Evolutionary conservation across 1,284 basidiomycete species (phyloP), one percentile per base, ranked within the genome.

Genomic region (Puccinia horiana): DNA sequence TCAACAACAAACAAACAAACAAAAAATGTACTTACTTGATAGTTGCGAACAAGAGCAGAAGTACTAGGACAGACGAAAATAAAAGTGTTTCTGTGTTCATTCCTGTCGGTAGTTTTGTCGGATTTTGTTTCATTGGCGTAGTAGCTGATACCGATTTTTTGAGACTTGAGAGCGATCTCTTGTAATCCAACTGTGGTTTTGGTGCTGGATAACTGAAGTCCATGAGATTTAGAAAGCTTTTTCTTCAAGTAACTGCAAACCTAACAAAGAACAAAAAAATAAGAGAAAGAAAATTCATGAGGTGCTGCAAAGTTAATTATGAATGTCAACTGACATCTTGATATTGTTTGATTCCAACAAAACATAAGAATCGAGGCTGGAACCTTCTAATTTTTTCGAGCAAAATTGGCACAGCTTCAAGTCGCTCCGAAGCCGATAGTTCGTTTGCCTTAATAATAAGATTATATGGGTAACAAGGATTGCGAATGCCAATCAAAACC

Each of bases 51-150:
- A 26, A 73, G 29, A 8, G 47, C 70, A 35, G 70, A 73, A 73
- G 70, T 73, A 23, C 70, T 73, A 44, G 70, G 70, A 54, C 44
- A 49, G 16, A 73, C 49, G 32, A 73, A 73, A 73, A 54, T 23
- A 32, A 73, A 73, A 37, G 70, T 73, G 70, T 72, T 16, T 1
- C 26, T 52, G 20, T 42, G 12, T 44, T 35, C 32, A 47, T 20
- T n/a, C 42, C 42, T 23, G 18, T 32, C 29, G 3, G 69, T 23
- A 49, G 44, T 4, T 26, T n/a, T 29, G 26, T 35, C 26, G 9
- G 29, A 47, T 42, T 44, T 23, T 6, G 3, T 9, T n/a, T 47
- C 9, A 18, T 9, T 67, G 65, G 8, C 14, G 40, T 32, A 6
- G 29, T 49, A 29, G 40, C 12, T 52, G 14, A 2, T 14, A 9